A percentile compares a stretch with the other conserved stretches of the same genome.
Conservation (phyloP, 768 basidiomycete genomes). For the Fibroporia radiculosa region DNA sequence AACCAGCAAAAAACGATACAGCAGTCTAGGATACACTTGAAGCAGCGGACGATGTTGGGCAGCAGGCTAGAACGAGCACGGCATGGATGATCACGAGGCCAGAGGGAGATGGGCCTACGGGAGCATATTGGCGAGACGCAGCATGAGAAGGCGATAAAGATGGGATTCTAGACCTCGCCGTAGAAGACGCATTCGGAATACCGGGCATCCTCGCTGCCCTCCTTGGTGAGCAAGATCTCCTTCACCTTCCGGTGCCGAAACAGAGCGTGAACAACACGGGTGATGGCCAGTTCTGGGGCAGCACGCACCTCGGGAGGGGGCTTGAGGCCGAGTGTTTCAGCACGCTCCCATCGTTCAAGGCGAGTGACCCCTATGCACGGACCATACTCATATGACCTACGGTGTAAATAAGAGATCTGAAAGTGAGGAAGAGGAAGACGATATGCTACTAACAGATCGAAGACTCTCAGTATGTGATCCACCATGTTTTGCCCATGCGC, state of each 20-base stretch:
- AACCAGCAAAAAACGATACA: no score
- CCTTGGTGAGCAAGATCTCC: constrained; percentile 65
- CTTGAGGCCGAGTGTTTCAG: constrained; percentile 64
- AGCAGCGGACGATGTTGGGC: background rate
- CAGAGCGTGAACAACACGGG: background rate
- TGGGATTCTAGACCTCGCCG: constrained; percentile 10
- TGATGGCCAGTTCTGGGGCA: background rate
- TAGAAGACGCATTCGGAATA: constrained; percentile 58
- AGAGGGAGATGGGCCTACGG: background rate
- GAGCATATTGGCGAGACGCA: no score
- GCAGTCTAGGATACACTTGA: background rate
- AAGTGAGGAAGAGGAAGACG: background rate
- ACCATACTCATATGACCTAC: constrained; percentile 71
- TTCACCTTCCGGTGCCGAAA: constrained; percentile 43
- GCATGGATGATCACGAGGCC: background rate
- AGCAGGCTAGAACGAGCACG: background rate
- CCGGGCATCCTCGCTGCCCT: constrained; percentile 46
- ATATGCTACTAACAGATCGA: constrained; percentile 52
- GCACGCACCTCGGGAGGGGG: constrained; percentile 69
- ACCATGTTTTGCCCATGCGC: constrained; percentile 50
- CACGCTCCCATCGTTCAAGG: constrained; percentile 84
- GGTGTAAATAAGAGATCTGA: background rate
- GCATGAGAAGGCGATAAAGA: background rate
- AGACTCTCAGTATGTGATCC: constrained; percentile 69
- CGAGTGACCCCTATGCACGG: constrained; percentile 76